Evolutionary conservation across 495 filamentous ascomycete genomes (phyloP), one percentile per base, ranked within the genome.

Genomic region (Penicillium coffeae): DNA sequence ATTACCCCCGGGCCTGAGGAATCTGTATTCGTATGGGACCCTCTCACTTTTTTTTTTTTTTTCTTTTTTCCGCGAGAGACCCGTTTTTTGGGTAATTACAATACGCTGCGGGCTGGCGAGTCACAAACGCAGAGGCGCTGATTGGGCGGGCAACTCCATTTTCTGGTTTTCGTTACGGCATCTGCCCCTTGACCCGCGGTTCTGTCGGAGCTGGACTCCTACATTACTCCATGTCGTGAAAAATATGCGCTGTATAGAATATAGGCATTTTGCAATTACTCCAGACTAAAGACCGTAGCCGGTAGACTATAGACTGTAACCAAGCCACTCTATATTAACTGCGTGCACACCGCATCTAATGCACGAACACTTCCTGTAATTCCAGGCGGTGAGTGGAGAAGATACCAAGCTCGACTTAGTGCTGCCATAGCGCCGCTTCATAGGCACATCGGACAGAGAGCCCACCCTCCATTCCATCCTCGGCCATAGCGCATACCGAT

Each of bases 1-100:
- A 56, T 47, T 48, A 40, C 42, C 40, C 34, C 19, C 25, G 45
- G 46, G 54, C 51, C 54, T 63, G 56, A 65, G 65, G 63, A 59
- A 68, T 62, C 57, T 42, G 18, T 20, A 21, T 45, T 35, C 38
- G 49, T 36, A 21, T 50, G 36, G 38, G 47, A 48, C 44, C 39
- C 40, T 50, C 35, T 34, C 44, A 20, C 12, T 38, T 50, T 55
- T 53, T 54, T 54, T 57, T 48, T 52, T 49, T 55, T 55, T 47
- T 54, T 55, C 55, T 54, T 56, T 54, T 47, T 42, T 30, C 25
- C 25, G 5, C 25, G 10, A 30, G 10, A 30, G 25, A 10, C 10
- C 10, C 4, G 25, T 10, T 30, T 30, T 10, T 10, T 30, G 25
- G 5, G 21, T 42, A 43, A 42, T 51, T 48, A 40, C 12, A 30